Evolutionary conservation across 164 flowering plant species (phyloP).

Genomic region (grape (Vitis vinifera)): ASM3070453v1 NC_081822.1:10533001-10533500

Average conservation of each 20-base stretch:
- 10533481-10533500: neutral
- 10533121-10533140: neutral
- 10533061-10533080: no score
- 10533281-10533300: neutral
- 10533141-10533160: neutral
- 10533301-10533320: neutral
- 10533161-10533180: neutral
- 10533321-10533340: neutral
- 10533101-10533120: neutral
- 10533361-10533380: constrained; percentile 71
- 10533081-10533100: no score
- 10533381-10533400: constrained; percentile 59
- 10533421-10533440: neutral
- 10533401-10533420: no score
- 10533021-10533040: constrained; percentile 1
- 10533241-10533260: constrained; percentile 75
- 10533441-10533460: neutral
- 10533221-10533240: constrained; percentile 83
- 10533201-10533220: constrained; percentile 69
- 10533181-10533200: constrained; percentile 87
- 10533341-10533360: constrained; percentile 92
- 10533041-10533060: neutral
- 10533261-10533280: constrained; percentile 35
- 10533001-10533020: constrained; percentile 81
- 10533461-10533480: neutral